Base-by-base conservation (phyloP, 202 grass and related monocot genomes). In the Panicum virgatum region DNA sequence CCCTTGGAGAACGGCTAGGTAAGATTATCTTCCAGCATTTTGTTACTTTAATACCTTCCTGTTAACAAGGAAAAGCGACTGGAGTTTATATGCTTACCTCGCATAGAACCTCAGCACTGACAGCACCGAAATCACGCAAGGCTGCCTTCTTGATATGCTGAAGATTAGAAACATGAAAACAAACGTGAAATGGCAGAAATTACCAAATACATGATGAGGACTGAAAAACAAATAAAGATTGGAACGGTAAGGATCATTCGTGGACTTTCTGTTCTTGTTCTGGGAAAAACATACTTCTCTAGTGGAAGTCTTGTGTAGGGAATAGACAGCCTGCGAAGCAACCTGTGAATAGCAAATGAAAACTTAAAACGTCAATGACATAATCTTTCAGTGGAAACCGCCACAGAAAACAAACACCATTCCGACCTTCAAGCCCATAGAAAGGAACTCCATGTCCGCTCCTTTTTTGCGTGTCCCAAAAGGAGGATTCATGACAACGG, bases 401-500 rank as follows among this genome's bases (percentile, higher is more conserved):
- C 1, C 13, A 27, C 2, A 22, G 7, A 1, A 84, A 84, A 76
- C 42, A 77, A 25, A 58, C 60, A 77, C 5, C 7, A 66, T 76
- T 84, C 60, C 86, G 12, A 95, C 92, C 87, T 96, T 96, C 76
- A 98, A 87, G 71, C 85, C 92, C 89, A 89, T 77, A 84, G 73
- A 90, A 34, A 98, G 85, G 61, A 98, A 98, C 57, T 96, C 92
- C 89, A 96, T 92, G 54, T 98, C 92, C 44, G 87, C 86, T 40
- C 96, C 92, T 77, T 92, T 93, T 63, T 77, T 94, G 73, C 82
- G 86, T 71, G 92, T 87, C 73, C 96, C 96, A 81, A 96, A 98
- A 50, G 96, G 92, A 80, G 96, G 96, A 76, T 98, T 94, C 92
- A 98, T 98, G 69, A 98, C 96, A 88, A 98, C 80, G 66, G 92